Conservation (phyloP, 2,329 filamentous ascomycete species). For the Mycogone perniciosa region DNA sequence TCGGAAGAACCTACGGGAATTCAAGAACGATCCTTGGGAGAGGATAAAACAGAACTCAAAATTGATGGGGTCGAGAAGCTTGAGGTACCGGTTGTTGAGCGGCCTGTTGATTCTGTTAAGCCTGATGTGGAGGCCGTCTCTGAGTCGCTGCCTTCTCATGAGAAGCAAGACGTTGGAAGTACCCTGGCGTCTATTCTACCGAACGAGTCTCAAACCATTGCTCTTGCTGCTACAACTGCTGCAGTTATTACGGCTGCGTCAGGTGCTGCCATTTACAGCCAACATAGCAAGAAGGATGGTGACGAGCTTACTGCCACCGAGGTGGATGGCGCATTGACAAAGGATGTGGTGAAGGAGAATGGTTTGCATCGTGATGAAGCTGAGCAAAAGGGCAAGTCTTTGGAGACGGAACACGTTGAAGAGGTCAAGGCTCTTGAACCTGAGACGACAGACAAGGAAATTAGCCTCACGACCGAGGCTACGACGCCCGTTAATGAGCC, state of each 20-base stretch:
- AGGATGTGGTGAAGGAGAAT: not conserved
- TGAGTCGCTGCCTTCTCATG: constrained; percentile 7
- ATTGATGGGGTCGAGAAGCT: constrained; percentile 6
- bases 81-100: constrained; percentile 7
- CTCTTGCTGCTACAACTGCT: constrained; percentile 7
- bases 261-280: constrained; percentile 6
- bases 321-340: not conserved
- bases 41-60: constrained; percentile 21
- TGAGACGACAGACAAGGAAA: constrained; percentile 5
- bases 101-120: constrained; percentile 10
- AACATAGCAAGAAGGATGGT: not conserved
- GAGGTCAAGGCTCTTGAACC: constrained; percentile 3
- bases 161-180: constrained; percentile 6
- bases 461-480: constrained; percentile 3
- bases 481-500: constrained; percentile 7
- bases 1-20: constrained; percentile 21
- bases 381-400: constrained; percentile 5
- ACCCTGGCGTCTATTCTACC: constrained; percentile 1
- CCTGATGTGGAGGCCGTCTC: constrained; percentile 7
- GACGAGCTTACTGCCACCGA: not conserved
- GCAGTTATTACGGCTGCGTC: constrained; percentile 6
- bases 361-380: not conserved
- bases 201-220: constrained; percentile 6
- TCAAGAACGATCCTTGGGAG: constrained; percentile 15
- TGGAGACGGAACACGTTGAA: constrained; percentile 8